Evolutionary conservation across 495 filamentous ascomycete genomes (phyloP).

Genomic region (Friedmanniomyces endolithicus): DNA sequence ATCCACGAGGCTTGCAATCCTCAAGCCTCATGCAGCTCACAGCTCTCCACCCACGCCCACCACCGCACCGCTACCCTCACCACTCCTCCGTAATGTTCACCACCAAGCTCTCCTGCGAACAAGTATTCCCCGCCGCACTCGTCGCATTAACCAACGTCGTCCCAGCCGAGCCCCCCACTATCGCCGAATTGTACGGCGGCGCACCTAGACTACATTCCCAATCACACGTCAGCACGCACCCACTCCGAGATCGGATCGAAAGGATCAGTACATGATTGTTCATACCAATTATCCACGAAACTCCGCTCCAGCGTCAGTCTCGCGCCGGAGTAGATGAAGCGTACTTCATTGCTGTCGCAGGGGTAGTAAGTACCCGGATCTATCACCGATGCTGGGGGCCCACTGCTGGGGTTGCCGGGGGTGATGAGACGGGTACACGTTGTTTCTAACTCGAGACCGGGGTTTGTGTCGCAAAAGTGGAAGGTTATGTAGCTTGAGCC

Average conservation of each 20-base stretch:
- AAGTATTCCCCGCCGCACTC: neutral
- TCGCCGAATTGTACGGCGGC: constrained; percentile 4
- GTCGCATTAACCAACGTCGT: neutral
- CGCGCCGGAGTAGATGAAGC: constrained; percentile 1
- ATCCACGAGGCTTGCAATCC: no score
- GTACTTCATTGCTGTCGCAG: constrained; percentile 8
- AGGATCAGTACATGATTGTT: no score
- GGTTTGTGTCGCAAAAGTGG: constrained; percentile 17
- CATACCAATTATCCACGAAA: constrained; percentile 11
- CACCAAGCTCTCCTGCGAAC: neutral
- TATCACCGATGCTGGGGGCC: neutral
- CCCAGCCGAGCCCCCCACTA: neutral
- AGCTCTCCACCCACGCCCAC: no score
- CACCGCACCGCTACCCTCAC: neutral
- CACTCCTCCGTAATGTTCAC: neutral
- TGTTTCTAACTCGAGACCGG: constrained; percentile 10
- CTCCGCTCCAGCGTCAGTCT: constrained; percentile 4
- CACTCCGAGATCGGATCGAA: neutral
- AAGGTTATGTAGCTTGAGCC: constrained; percentile 8
- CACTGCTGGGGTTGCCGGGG: neutral
- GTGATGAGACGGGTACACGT: neutral
- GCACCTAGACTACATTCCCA: neutral
- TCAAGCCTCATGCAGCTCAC: no score
- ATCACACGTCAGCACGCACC: neutral
- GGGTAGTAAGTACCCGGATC: constrained; percentile 4